These are phyloP conservation scores for Arabis hirsuta DNA, from an alignment of 345 rosid genomes.

Conservation along the genomic window DNA sequence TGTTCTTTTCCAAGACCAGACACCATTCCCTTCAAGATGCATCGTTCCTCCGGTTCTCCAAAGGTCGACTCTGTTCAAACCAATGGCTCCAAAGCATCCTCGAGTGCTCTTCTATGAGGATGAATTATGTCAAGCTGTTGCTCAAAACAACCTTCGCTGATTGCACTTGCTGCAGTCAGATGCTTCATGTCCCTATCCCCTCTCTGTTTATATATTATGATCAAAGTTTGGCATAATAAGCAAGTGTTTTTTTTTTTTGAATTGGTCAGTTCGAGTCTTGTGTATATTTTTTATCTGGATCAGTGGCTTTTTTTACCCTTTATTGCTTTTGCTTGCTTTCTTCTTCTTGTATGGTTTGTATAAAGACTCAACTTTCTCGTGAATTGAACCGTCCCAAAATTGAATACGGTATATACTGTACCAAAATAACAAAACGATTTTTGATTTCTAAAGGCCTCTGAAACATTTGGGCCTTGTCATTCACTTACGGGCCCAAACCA, in stretches of 20 bases:
- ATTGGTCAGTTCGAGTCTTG: conserved; percentile 36
- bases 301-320: neutral
- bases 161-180: conserved; percentile 22
- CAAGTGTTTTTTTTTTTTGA: conserved; percentile 5
- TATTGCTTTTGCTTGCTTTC: conserved; percentile 12
- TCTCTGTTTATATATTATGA: conserved; percentile 63
- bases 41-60: conserved; percentile 77
- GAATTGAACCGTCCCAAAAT: too few relatives aligned
- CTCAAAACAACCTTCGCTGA: conserved; percentile 86
- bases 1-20: conserved; percentile 81
- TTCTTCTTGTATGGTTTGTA: neutral
- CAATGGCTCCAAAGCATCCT: conserved; percentile 44
- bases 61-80: conserved; percentile 73
- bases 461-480: neutral
- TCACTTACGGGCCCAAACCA: neutral
- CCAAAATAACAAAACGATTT: too few relatives aligned
- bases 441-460: neutral
- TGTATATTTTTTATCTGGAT: conserved; percentile 28
- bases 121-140: conserved; percentile 94
- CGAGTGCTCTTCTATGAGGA: conserved; percentile 91
- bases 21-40: conserved; percentile 75
- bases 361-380: neutral
- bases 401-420: too few relatives aligned
- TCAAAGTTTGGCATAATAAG: conserved; percentile 35
- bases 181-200: conserved; percentile 12